Base-by-base conservation (phyloP, 2,329 filamentous ascomycete genomes). In the Zymoseptoria crescenta region DNA sequence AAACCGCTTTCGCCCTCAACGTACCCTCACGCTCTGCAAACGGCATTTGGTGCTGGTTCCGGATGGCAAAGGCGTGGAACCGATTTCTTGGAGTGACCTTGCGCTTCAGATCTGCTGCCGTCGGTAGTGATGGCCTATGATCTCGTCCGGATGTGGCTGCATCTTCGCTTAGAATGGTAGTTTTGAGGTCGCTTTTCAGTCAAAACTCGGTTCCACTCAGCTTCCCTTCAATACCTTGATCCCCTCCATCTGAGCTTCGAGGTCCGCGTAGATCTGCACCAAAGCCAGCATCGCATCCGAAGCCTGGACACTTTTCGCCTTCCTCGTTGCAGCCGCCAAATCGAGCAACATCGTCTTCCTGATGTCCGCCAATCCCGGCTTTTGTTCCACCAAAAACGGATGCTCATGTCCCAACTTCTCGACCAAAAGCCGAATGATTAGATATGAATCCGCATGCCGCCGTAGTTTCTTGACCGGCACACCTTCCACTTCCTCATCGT, bases 261-360 rank as follows among this genome's bases (percentile, higher is more conserved):
- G 77, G 50, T 85, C 78, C 51, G 80, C 77, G 68, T 87, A 88
- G 27, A 87, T 75, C 48, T 77, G 78, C 68, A 87, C 73, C 13
- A 88, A 72, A 64, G 79, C 80, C 68, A 87, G 73, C 24, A 83
- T 72, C 6, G 75, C 76, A n/a, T 72, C 70, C 13, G 76, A 72
- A 24, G 73, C 68, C 13, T 68, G 67, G 19, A 75, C 74, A 21
- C 64, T 64, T 54, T 77, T 80, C 6, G 81, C 79, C 65, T 86
- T 82, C 68, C 84, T 83, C 57, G 88, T 71, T 4, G 83, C 83
- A 49, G 81, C 81, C 58, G 81, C 83, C 30, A 90, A 73, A 74
- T 89, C 87, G 52, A 88, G 74, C 30, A 88, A 71, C 58, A 89
- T 71, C 0, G 84, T 87, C 58, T 83, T 83, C 60, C 81, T 79